Evolutionary conservation across 1,284 basidiomycete species (phyloP), one percentile per base, ranked within the genome.

Genomic region (Lignosus rhinocerotis): DNA sequence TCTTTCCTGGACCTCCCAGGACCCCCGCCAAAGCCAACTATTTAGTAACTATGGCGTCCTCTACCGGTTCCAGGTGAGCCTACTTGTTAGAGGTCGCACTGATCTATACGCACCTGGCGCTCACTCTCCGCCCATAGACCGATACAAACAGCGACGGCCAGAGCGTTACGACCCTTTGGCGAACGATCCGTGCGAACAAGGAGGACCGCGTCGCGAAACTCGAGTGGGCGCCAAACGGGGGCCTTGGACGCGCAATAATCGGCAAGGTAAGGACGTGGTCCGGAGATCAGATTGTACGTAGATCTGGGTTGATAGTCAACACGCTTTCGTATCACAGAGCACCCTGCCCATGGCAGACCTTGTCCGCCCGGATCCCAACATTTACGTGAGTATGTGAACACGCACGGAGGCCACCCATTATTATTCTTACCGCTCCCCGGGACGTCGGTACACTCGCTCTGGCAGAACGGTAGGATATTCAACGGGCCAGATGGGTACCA

Each of bases 131-230:
- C 55, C 25, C 59, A 36, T 70, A 92, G 88, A 90, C 89, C 46
- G 80, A 81, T 42, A 80, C 83, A 52, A 80, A 74, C 67, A 76
- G 77, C 56, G 86, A 77, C 63, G 88, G 88, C 38, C 81, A 84
- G 67, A 86, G 80, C 64, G 82, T 86, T 45, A 93, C 90, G 16
- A 91, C 87, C 31, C 78, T 92, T 55, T 90, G 82, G 82, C 83
- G 87, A 59, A 77, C 87, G 33, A 87, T 90, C 67, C 87, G 90
- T 51, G 80, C 87, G 53, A 88, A 88, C 76, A 90, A 88, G 70
- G 89, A 91, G 75, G 90, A 93, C 72, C 85, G 88, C 47, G 86
- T 92, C 66, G 90, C 91, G 64, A 90, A 87, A 75, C 82, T 93
- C 59, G 91, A 93, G 73, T 93, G 90, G 91, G 82, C 87, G 55